Evolutionary conservation across 1,284 basidiomycete genomes (phyloP), one percentile per base, ranked within the genome.

Genomic region (Volvariella surrecta): DNA sequence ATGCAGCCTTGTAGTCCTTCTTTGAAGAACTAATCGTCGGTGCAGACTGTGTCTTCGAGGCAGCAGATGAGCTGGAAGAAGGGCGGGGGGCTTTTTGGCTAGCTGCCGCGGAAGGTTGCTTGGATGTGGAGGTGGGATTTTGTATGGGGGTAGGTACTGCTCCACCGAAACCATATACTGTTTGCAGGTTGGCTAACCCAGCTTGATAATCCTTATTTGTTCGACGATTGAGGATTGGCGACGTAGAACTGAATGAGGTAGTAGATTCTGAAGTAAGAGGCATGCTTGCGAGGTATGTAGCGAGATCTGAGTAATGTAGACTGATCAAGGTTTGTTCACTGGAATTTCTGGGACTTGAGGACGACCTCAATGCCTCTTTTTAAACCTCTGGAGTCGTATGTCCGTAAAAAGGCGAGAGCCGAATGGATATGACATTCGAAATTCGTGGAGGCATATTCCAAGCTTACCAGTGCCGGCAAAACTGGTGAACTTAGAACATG

Each of bases 1-100:
- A 52, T 3, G 52, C 46, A 21, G 43, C 30, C 34, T 47, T 43
- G 42, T 46, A 52, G 22, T 48, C 47, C 37, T 45, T 47, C 9
- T 43, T 20, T 4, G 42, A 46, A 3, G 45, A 43, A 16, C 18
- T 35, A 6, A n/a, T 31, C 9, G 9, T 31, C 30, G 9, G 9
- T 15, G 30, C 9, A 35, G 34, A 35, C 15, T 7, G 8, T 6
- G 34, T 16, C 7, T 6, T 7, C 7, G 13, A 7, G 34, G 34
- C 13, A 15, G 34, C 15, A 28, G 24, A 6, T 28, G 24, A 28
- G 24, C 6, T 6, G 13, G 34, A 16, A 7, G 18, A 7, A 35
- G 34, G n/a, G 13, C 15, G 8, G 34, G 7, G 6, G 34, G 8
- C 13, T 35, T 35, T 35, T 35, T 8, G 34, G 13, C 34, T 35